Conservation (phyloP, 129 eudicot genomes). For the Cynara cardunculus region DNA sequence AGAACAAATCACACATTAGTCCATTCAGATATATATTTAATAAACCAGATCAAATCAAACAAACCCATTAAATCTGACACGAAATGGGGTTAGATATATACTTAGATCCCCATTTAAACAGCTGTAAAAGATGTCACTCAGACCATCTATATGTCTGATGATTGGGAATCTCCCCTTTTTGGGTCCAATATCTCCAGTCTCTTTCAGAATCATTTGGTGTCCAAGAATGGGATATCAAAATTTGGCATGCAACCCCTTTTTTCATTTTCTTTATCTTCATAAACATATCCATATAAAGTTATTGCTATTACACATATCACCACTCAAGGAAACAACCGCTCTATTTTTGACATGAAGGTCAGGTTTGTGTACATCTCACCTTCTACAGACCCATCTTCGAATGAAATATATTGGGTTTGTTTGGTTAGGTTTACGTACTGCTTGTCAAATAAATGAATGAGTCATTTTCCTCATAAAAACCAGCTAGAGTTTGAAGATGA, state of each 20-base stretch:
- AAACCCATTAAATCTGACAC: not conserved
- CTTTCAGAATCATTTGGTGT: not conserved
- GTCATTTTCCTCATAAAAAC: too few species aligned
- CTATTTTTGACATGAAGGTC: not conserved
- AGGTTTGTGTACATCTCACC: not conserved
- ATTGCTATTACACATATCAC: not conserved
- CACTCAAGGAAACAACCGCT: not conserved
- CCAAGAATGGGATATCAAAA: not conserved
- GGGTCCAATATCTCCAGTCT: not conserved
- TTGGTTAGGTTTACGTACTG: too few species aligned
- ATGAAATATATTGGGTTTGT: too few species aligned
- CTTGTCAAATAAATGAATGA: too few species aligned
- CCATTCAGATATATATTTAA: not conserved
- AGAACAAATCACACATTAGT: not conserved
- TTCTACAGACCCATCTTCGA: not conserved
- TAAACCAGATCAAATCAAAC: not conserved
- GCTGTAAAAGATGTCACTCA: not conserved
- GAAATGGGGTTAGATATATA: not conserved
- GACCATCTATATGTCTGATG: not conserved
- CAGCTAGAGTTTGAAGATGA: too few species aligned
- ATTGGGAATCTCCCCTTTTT: not conserved
- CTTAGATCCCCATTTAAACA: not conserved
- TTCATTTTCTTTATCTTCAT: not conserved
- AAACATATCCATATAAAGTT: not conserved
- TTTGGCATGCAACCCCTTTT: conserved; percentile 1